phyloP scores from a whole-genome alignment of 2,329 filamentous ascomycete genomes.

The Cladosporium sp. region DNA sequence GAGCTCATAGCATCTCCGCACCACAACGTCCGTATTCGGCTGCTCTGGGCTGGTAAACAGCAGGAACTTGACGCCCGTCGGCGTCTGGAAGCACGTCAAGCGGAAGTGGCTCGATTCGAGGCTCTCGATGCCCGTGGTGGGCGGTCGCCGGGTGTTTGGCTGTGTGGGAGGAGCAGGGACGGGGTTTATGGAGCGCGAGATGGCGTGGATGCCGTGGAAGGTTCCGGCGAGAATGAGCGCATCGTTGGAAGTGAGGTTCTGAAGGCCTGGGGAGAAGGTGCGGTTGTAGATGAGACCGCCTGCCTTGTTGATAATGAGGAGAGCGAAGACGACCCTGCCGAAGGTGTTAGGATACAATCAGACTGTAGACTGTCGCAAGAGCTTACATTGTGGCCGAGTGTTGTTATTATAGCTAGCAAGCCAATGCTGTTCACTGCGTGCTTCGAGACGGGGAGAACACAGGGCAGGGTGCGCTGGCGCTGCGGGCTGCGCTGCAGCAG shows the following conservation, averaged over 20 bases:
- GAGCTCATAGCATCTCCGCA: slow-evolving; percentile 85
- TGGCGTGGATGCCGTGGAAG: slow-evolving; percentile 80
- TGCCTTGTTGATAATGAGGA: slow-evolving; percentile 98
- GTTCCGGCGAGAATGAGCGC: slow-evolving; percentile 95
- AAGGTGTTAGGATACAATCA: not conserved
- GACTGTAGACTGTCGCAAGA: not conserved
- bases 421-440: not conserved
- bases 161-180: slow-evolving; percentile 38
- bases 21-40: slow-evolving; percentile 79
- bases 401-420: not conserved
- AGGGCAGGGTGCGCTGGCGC: not conserved
- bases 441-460: not conserved
- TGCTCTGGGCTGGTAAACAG: slow-evolving; percentile 91
- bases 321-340: slow-evolving; percentile 75
- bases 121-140: slow-evolving; percentile 78
- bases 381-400: slow-evolving; percentile 11
- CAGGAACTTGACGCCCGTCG: slow-evolving; percentile 93
- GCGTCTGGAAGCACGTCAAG: slow-evolving; percentile 90
- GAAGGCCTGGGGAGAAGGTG: slow-evolving; percentile 83
- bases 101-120: slow-evolving; percentile 93
- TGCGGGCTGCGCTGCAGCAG: not conserved
- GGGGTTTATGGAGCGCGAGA: slow-evolving; percentile 55
- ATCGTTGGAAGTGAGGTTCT: slow-evolving; percentile 90
- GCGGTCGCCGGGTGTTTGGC: slow-evolving; percentile 48
- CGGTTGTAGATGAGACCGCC: slow-evolving; percentile 93